Base-by-base conservation (phyloP, 2,329 filamentous ascomycete species). In the Fusarium domesticum region DNA sequence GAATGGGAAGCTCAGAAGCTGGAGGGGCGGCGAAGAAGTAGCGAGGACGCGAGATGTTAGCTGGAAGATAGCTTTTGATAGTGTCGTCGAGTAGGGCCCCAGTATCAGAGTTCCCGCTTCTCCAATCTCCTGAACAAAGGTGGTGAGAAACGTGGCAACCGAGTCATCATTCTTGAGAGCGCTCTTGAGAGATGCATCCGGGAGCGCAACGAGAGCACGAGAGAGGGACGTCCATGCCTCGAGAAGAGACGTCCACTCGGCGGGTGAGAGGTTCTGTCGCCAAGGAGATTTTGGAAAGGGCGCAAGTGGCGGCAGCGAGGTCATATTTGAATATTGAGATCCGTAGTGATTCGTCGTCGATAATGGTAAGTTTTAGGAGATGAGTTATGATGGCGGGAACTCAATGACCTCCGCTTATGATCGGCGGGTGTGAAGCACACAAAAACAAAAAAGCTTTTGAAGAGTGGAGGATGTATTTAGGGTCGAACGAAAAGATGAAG, bases 161-260 rank as follows among this genome's bases (percentile, higher is more conserved):
- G 83, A 82, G 28, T 77, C 74, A 54, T 88, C 80, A 5, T 77
- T 74, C 3, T 66, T 53, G 7, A 80, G 72, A 18, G 69, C 64
- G 28, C 65, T 61, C 36, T 64, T 53, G 49, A 93, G 86, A 1
- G 80, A 70, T 2, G 73, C 59, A 6, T 80, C 73, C 0, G 78
- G 58, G 0, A 86, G 67, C 12, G 77, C 73, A 20, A 93, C 66
- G 51, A 90, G 80, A 3, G 83, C 76, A 41, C 83, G 75, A 6
- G 81, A 70, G 6, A 96, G 74, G 10, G 80, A 71, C 15, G 83
- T 70, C 89, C 89, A 96, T 28, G 88, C 84, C 51, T 86, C 79
- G 36, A 95, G 70, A 63, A 86, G 89, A 23, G 79, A 74, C 53
- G 85, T 76, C 90, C 90, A 96, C 67, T 96, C 88, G 39, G 76